phyloP scores from a whole-genome alignment of 768 basidiomycete species.

The Leccinum subgranulosum region DNA sequence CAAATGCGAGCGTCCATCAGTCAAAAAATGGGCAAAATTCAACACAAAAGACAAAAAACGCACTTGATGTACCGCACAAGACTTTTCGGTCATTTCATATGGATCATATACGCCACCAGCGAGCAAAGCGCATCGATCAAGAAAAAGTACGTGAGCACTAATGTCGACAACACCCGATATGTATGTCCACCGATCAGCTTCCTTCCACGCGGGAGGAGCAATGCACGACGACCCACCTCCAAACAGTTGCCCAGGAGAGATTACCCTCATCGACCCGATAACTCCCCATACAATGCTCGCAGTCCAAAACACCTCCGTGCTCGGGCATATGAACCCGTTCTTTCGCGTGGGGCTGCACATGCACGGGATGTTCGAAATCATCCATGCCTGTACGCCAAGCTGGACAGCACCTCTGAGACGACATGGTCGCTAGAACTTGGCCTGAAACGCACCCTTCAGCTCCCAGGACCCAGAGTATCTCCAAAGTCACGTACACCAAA shows the following conservation, averaged over 20 bases:
- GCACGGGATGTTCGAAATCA: slow-evolving; percentile 41
- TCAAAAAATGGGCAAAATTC: not conserved
- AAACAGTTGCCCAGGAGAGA: slow-evolving; percentile 63
- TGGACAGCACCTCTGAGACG: slow-evolving; percentile 70
- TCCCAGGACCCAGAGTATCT: no score
- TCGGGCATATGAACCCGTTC: slow-evolving; percentile 67
- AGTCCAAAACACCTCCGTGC: slow-evolving; percentile 71
- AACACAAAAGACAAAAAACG: slow-evolving; percentile 16
- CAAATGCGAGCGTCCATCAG: not conserved
- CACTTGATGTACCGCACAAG: slow-evolving; percentile 63
- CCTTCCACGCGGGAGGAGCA: not conserved
- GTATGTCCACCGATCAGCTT: not conserved
- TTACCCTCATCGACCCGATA: slow-evolving; percentile 72
- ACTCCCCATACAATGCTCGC: slow-evolving; percentile 82
- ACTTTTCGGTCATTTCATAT: slow-evolving; percentile 59
- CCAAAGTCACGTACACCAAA: slow-evolving; percentile 39
- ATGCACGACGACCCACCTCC: slow-evolving; percentile 30
- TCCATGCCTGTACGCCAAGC: slow-evolving; percentile 64
- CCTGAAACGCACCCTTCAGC: slow-evolving; percentile 1
- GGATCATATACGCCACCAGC: slow-evolving; percentile 48
- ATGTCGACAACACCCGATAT: slow-evolving; percentile 6
- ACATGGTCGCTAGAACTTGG: slow-evolving; percentile 60
- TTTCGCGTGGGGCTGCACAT: slow-evolving; percentile 30
- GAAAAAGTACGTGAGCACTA: slow-evolving; percentile 70
- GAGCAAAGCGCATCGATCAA: slow-evolving; percentile 68